These are phyloP conservation scores for Claviceps sorghi DNA, from an alignment of 2,329 filamentous ascomycete species.

Conservation along the genomic window DNA sequence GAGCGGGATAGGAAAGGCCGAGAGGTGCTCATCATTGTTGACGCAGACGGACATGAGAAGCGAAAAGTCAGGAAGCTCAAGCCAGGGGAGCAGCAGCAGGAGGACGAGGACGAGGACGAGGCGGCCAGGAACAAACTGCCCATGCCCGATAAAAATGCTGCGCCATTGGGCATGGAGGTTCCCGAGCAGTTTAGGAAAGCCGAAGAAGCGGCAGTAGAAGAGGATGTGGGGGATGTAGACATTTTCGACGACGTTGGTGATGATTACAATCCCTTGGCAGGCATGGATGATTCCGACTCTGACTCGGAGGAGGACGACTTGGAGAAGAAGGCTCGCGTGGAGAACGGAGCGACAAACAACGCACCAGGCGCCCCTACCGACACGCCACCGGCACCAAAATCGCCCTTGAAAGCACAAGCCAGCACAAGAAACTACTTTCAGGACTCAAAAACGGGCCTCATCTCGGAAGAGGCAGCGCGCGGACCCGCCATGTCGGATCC, in stretches of 20 bases:
- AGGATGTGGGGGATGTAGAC: constrained; percentile 42
- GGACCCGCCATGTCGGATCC: constrained; percentile 53
- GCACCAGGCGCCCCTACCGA: constrained; percentile 7
- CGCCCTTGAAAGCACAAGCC: constrained; percentile 16
- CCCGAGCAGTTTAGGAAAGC: constrained; percentile 41
- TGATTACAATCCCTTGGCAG: constrained; percentile 54
- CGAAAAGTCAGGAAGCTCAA: constrained; percentile 45
- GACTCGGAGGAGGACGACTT: constrained; percentile 31
- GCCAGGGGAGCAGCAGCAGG: constrained; percentile 14
- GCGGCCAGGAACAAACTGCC: constrained; percentile 28
- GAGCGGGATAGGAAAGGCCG: constrained; percentile 46
- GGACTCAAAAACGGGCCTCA: constrained; percentile 38
- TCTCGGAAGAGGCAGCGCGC: constrained; percentile 35
- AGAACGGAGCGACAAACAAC: constrained; percentile 6
- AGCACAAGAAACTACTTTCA: constrained; percentile 47
- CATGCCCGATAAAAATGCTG: constrained; percentile 39
- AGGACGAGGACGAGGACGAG: constrained; percentile 19
- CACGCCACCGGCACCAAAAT: constrained; percentile 34
- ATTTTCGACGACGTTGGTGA: constrained; percentile 54
- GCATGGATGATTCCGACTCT: constrained; percentile 31
- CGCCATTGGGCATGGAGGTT: constrained; percentile 51
- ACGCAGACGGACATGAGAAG: constrained; percentile 52
- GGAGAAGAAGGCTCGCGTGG: constrained; percentile 13
- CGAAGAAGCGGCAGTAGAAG: constrained; percentile 24
- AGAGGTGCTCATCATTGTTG: constrained; percentile 50